These are phyloP conservation scores for Mallotus repandus DNA, from an alignment of 441 rosid species.

Conservation along the genomic window DNA sequence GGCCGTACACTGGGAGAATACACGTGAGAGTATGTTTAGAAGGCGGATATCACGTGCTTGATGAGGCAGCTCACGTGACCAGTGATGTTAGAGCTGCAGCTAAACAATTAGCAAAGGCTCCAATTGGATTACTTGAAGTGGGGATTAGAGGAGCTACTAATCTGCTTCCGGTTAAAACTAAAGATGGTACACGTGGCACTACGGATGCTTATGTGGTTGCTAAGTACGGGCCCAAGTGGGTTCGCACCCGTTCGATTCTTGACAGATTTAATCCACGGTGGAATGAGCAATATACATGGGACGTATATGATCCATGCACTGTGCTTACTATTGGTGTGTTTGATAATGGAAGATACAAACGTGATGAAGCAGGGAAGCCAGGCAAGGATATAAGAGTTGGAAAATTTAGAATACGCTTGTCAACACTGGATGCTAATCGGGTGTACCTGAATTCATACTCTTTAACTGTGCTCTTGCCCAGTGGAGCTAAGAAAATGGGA, in stretches of 20 bases:
- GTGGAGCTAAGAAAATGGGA: conserved; percentile 36
- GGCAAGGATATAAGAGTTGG: conserved; percentile 41
- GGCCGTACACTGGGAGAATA: conserved; percentile 41
- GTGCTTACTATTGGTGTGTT: conserved; percentile 53
- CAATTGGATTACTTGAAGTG: conserved; percentile 41
- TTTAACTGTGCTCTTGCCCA: conserved; percentile 19
- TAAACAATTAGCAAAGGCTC: conserved; percentile 36
- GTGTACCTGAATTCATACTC: conserved; percentile 45
- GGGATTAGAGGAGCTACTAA: conserved; percentile 43
- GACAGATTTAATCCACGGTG: conserved; percentile 46
- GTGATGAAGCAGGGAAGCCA: conserved; percentile 35
- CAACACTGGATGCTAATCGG: conserved; percentile 44
- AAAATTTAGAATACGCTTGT: conserved; percentile 45
- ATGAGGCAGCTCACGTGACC: conserved; percentile 44
- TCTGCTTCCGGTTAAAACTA: conserved; percentile 40
- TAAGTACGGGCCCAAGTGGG: conserved; percentile 55
- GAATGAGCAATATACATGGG: conserved; percentile 67
- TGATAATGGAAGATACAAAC: conserved; percentile 62
- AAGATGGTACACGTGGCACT: conserved; percentile 47
- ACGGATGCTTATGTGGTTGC: conserved; percentile 53
- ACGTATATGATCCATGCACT: conserved; percentile 52
- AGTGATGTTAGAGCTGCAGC: conserved; percentile 48
- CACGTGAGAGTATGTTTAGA: conserved; percentile 41
- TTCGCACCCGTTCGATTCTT: conserved; percentile 44
- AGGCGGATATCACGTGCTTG: conserved; percentile 54